These are phyloP conservation scores for Aspergillus homomorphus DNA, from an alignment of 495 filamentous ascomycete species.

Conservation along the genomic window DNA sequence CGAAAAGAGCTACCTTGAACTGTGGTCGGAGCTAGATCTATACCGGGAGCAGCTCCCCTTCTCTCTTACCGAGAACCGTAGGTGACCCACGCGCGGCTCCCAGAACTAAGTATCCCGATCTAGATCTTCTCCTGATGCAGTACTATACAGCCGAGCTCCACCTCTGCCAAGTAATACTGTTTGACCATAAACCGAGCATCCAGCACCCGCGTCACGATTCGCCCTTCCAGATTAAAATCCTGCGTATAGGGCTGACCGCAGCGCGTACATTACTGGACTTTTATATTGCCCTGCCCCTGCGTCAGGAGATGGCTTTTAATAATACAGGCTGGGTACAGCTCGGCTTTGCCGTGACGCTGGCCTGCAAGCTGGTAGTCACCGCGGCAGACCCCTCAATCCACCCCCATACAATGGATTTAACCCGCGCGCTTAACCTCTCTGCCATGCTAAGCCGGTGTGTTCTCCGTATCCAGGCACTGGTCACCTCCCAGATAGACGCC, in stretches of 20 bases:
- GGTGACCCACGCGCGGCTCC: neutral
- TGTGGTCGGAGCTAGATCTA: neutral
- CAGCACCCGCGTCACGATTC: neutral
- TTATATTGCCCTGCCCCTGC: constrained; percentile 1
- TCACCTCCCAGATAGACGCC: constrained; percentile 9
- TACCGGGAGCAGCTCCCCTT: neutral
- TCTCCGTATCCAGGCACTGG: constrained; percentile 7
- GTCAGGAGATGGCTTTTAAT: constrained; percentile 5
- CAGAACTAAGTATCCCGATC: neutral
- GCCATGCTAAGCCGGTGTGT: constrained; percentile 3
- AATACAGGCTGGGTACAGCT: constrained; percentile 9
- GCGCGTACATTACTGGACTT: constrained; percentile 2
- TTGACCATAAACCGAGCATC: constrained; percentile 1
- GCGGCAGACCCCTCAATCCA: constrained; percentile 1
- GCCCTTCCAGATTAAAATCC: constrained; percentile 7
- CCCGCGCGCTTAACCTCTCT: constrained; percentile 3
- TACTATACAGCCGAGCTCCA: constrained; percentile 8
- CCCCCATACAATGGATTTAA: neutral
- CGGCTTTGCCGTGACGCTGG: constrained; percentile 9
- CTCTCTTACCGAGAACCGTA: neutral
- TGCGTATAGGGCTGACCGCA: constrained; percentile 2
- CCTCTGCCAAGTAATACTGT: constrained; percentile 9
- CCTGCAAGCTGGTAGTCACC: constrained; percentile 6
- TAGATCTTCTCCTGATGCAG: constrained; percentile 9
- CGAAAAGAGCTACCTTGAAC: neutral